Evolutionary conservation across 768 basidiomycete species (phyloP), one percentile per base, ranked within the genome.

Genomic region (Imleria badia): DNA sequence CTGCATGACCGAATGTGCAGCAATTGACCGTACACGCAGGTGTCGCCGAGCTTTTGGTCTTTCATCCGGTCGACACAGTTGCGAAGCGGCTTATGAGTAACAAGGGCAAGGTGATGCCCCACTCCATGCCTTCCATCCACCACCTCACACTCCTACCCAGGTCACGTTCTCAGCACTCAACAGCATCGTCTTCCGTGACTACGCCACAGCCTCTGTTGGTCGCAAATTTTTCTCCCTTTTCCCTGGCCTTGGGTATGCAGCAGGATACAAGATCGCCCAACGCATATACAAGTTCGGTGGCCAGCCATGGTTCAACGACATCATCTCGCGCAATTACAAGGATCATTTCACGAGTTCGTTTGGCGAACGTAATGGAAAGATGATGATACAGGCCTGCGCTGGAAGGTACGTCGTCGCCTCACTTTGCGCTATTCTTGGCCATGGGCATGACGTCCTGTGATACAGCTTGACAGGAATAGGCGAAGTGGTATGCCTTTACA

Each of bases 1-100:
- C 3, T 49, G 8, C 23, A 20, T 19, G 14, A 3, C 19, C 15
- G 1, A 20, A 6, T 20, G 12, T 20, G 20, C 14, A 43, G 22
- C 14, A 14, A 15, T 38, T 58, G 31, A 65, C 42, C 23, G 11
- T 14, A 0, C 7, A 15, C 52, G 17, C 59, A 96, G 95, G 95
- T 67, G 79, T 99, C 65, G 94, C 95, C 61, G 96, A 99, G 78
- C 80, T 99, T 50, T 74, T 97, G 61, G 84, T 98, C 19, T 97
- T 98, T 76, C 94, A 97, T 70, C 94, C 94, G 19, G 91, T 94
- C 22, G 94, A 99, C 74, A 99, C 97, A 2, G 86, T 98, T 51
- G 94, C 97, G n/a, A 99, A 99, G 73, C 88, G 96, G 34, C 73
- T 99, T 48, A 99, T 99, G 96, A 95, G 92, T 71, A 97, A 98